Evolutionary conservation across 352 stramenopile genomes (phyloP), one percentile per base, ranked within the genome.

Genomic region (Globisporangium cederbergense): DNA sequence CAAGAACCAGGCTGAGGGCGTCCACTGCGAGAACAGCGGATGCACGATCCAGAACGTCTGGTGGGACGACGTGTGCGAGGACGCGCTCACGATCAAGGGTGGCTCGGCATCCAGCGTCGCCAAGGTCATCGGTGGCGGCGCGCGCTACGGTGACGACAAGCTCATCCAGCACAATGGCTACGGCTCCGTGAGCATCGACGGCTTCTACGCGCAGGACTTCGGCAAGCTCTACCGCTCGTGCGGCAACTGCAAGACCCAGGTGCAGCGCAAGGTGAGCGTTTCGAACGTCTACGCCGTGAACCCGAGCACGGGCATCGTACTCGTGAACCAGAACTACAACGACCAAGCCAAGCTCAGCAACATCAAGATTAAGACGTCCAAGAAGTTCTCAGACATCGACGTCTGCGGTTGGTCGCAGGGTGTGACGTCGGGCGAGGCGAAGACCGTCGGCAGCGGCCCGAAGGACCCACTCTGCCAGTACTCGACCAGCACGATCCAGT

Each of bases 211-310:
- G 8, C 10, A 76, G n/a, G 42, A 55, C 38, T 76, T 76, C 59
- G 70, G 66, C 45, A 73, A 77, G 60, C 57, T 77, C 18, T 74
- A 61, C 65, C 64, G 64, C 28, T 75, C 68, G 43, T 78, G 68
- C 42, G 68, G 60, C 51, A 75, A 54, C 3, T 75, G 58, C 56
- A 58, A 58, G n/a, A 59, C n/a, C n/a, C n/a, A 36, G 4, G 34
- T 64, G 47, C 54, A 71, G 55, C 65, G 69, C 45, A 61, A 67
- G 13, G 60, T 75, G 5, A 59, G 34, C 16, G 36, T 75, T n/a
- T 67, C 65, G 2, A 75, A 73, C 42, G 66, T 75, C 32, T 62
- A 63, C 34, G 60, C 62, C 14, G 65, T 71, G 13, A 50, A 69
- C 52, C 68, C 68, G 3, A 62, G 52, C n/a, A 43, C 70, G 8